Conservation (phyloP, 2,329 filamentous ascomycete species). For the Fusarium tupiense region DNA sequence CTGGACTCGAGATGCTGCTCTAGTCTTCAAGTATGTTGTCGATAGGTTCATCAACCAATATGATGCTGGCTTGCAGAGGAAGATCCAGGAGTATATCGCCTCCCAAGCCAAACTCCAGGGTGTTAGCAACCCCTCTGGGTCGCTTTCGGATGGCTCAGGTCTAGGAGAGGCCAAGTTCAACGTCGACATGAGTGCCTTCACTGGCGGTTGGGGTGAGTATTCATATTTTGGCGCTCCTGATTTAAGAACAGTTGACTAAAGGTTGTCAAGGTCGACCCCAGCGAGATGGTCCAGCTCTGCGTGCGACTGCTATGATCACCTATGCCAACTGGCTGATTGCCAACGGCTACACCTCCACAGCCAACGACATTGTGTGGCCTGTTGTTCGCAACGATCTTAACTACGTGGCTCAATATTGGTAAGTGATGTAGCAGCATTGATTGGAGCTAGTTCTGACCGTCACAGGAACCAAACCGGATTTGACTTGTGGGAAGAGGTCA, state of each 20-base stretch:
- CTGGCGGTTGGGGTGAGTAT: conserved; percentile 69
- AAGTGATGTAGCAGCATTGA: neutral
- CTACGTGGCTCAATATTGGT: conserved; percentile 80
- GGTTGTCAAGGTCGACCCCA: conserved; percentile 70
- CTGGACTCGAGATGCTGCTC: conserved; percentile 79
- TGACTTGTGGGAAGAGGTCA: conserved; percentile 87
- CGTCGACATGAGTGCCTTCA: conserved; percentile 70
- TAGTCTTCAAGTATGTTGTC: conserved; percentile 74
- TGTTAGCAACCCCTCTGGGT: conserved; percentile 75
- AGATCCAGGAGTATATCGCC: conserved; percentile 74
- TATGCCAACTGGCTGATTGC: conserved; percentile 78
- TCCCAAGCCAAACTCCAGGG: conserved; percentile 74
- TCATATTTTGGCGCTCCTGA: neutral
- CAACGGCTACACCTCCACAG: conserved; percentile 70
- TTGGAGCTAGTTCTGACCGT: neutral
- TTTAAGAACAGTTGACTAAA: conserved; percentile 10
- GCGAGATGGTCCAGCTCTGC: conserved; percentile 79
- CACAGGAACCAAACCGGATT: conserved; percentile 67
- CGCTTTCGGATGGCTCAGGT: conserved; percentile 59
- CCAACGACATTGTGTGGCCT: conserved; percentile 71
- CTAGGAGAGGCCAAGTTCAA: conserved; percentile 81
- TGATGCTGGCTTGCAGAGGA: conserved; percentile 64
- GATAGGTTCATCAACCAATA: conserved; percentile 72
- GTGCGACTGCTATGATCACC: conserved; percentile 76
- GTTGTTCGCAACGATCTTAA: conserved; percentile 79